These are phyloP conservation scores for Echium plantagineum DNA, from an alignment of 257 asterid genomes.

Conservation along the genomic window DNA sequence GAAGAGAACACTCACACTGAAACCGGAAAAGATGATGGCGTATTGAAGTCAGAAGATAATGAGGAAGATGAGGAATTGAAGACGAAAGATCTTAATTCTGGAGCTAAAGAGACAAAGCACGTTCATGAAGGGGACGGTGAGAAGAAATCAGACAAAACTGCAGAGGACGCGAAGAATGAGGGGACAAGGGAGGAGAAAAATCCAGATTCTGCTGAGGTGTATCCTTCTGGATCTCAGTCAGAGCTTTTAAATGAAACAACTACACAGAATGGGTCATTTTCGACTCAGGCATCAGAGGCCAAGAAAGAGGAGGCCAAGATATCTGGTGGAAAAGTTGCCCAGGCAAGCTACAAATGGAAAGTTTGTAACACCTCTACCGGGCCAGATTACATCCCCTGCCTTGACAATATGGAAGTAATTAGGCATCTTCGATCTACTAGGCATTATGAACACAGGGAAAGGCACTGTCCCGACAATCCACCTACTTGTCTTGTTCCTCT, in stretches of 20 bases:
- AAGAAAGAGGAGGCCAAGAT: constrained; percentile 59
- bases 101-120: constrained; percentile 28
- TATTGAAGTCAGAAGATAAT: constrained; percentile 11
- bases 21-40: too few species aligned
- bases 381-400: constrained; percentile 93
- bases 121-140: constrained; percentile 15
- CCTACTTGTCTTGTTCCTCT: constrained; percentile 93
- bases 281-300: constrained; percentile 77
- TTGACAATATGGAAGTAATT: constrained; percentile 72
- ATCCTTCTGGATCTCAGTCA: constrained; percentile 75
- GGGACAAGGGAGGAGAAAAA: constrained; percentile 19
- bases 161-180: constrained; percentile 30
- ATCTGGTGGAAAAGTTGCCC: constrained; percentile 32
- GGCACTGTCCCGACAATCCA: constrained; percentile 84
- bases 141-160: constrained; percentile 16
- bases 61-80: constrained; percentile 25
- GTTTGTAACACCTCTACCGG: constrained; percentile 82
- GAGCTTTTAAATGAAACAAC: constrained; percentile 70
- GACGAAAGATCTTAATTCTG: constrained; percentile 25
- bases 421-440: constrained; percentile 57
- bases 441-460: constrained; percentile 96
- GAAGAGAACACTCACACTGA: too few species aligned
- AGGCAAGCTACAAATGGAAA: constrained; percentile 55
- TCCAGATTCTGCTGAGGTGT: constrained; percentile 32
- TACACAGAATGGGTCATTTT: constrained; percentile 62